These are phyloP conservation scores for Russula dissimulans DNA, from an alignment of 768 basidiomycete species.

Conservation along the genomic window DNA sequence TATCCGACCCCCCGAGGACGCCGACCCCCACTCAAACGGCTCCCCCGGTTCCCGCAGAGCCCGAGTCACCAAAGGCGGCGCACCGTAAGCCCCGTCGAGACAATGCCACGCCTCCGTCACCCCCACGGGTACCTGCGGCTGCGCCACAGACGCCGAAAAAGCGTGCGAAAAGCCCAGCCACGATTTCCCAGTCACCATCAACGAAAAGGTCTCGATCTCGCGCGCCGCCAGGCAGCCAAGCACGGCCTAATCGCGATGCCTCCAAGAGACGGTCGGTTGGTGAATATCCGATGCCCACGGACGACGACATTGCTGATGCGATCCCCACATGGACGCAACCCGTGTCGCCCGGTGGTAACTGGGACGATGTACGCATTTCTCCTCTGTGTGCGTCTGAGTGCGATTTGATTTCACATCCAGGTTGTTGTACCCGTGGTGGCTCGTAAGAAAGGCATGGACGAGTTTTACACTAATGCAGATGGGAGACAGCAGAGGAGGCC, in stretches of 20 bases:
- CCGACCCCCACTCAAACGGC: conserved; percentile 34
- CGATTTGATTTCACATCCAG: conserved; percentile 28
- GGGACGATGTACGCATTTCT: conserved; percentile 62
- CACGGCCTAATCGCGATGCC: conserved; percentile 29
- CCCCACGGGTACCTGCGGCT: conserved; percentile 7
- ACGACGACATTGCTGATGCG: conserved; percentile 55
- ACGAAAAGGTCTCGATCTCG: conserved; percentile 32
- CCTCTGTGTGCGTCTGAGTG: conserved; percentile 11
- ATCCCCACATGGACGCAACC: conserved; percentile 82
- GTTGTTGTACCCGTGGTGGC: conserved; percentile 81
- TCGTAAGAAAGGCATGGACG: conserved; percentile 69
- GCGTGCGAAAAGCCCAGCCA: conserved; percentile 39
- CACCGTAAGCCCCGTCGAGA: conserved; percentile 15
- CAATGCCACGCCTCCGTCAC: conserved; percentile 12
- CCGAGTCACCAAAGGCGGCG: conserved; percentile 25
- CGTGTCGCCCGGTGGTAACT: conserved; percentile 56
- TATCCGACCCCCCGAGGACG: conserved; percentile 39
- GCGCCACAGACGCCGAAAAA: conserved; percentile 29
- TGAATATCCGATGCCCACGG: conserved; percentile 53
- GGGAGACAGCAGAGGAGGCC: conserved; percentile 50
- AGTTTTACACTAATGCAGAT: conserved; percentile 56
- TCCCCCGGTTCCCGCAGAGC: conserved; percentile 23
- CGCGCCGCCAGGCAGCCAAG: conserved; percentile 29
- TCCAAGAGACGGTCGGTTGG: conserved; percentile 51
- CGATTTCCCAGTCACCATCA: conserved; percentile 28